Base-by-base conservation (phyloP, 345 rosid genomes). In the Boechera divaricarpa region DNA sequence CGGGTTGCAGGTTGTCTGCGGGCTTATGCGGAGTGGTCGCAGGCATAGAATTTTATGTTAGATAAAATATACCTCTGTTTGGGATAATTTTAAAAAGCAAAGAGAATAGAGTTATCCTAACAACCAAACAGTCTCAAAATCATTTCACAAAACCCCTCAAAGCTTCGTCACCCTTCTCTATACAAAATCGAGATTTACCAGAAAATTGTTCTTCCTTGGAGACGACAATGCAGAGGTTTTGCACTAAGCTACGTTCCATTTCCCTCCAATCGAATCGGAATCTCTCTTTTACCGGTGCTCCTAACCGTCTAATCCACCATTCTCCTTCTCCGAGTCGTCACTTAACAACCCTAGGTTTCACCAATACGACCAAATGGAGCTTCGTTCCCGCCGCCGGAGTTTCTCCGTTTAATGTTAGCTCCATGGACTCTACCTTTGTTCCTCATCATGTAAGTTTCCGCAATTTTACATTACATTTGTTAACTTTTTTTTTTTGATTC, bases 181-280 rank as follows among this genome's bases (percentile, higher is more conserved):
- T 44, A n/a, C 24, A 45, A 21, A 21, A 33, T 65, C 54, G 47
- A 53, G 33, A 16, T 60, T 72, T 28, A 59, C 28, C 39, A 26
- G 28, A 60, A 33, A 3, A 1, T 48, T 24, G 33, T 56, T 59
- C 13, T 48, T 21, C 55, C 32, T 72, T 47, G 67, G 60, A 63
- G 76, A 74, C 72, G 77, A 75, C 61, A 79, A 91, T 91, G 98
- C 95, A 86, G 89, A 86, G 92, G 58, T 21, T 90, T 7, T 86
- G 89, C 87, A 70, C 71, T 11, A 88, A 80, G 84, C 82, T 91
- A 52, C 91, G 92, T 8, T 75, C 85, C 36, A 52, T 87, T 66
- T 70, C 84, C 13, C 18, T 79, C 4, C 87, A 79, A 32, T 83
- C 83, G 5, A 77, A 77, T 66, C 81, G 75, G 67, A 42, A 54